A percentile compares a stretch with the other conserved stretches of the same genome.
Conservation (phyloP, 805 yeast species). For the Starmerella lactis-condensi region DNA sequence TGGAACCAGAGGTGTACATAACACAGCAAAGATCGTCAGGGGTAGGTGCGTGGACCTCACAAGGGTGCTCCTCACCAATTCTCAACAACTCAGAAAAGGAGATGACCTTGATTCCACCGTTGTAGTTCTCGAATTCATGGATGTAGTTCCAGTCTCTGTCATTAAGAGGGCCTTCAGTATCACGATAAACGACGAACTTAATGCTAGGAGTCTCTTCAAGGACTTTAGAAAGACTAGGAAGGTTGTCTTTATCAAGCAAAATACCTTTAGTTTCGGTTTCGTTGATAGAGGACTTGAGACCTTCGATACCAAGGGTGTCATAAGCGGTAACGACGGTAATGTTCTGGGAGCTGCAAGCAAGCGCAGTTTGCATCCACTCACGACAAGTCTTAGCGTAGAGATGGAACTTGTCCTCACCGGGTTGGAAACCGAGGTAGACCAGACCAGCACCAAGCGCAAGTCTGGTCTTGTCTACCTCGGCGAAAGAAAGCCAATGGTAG, state of each 20-base stretch:
- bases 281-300: slow-evolving; percentile 59
- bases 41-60: slow-evolving; percentile 27
- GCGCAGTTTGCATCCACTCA: slow-evolving; percentile 75
- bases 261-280: slow-evolving; percentile 66
- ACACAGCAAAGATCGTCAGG: slow-evolving; percentile 51
- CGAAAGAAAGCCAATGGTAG: slow-evolving; percentile 48
- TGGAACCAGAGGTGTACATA: slow-evolving; percentile 77
- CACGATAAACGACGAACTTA: slow-evolving; percentile 54
- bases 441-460: slow-evolving; percentile 57
- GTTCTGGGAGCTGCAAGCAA: slow-evolving; percentile 59
- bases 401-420: slow-evolving; percentile 50
- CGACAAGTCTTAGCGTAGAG: slow-evolving; percentile 76
- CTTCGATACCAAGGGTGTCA: slow-evolving; percentile 20
- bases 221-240: slow-evolving; percentile 51
- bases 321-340: slow-evolving; percentile 90
- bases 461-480: slow-evolving; percentile 34
- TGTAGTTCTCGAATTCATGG: slow-evolving; percentile 54
- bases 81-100: slow-evolving; percentile 46
- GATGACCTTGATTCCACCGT: slow-evolving; percentile 35
- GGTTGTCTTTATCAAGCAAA: slow-evolving; percentile 65
- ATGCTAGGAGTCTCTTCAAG: slow-evolving; percentile 39
- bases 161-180: slow-evolving; percentile 33
- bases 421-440: slow-evolving; percentile 48
- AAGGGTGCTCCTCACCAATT: slow-evolving; percentile 40
- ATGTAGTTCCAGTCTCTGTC: slow-evolving; percentile 33